Evolutionary conservation across 305 asterid species (phyloP).

Genomic region (Vinca major): DNA sequence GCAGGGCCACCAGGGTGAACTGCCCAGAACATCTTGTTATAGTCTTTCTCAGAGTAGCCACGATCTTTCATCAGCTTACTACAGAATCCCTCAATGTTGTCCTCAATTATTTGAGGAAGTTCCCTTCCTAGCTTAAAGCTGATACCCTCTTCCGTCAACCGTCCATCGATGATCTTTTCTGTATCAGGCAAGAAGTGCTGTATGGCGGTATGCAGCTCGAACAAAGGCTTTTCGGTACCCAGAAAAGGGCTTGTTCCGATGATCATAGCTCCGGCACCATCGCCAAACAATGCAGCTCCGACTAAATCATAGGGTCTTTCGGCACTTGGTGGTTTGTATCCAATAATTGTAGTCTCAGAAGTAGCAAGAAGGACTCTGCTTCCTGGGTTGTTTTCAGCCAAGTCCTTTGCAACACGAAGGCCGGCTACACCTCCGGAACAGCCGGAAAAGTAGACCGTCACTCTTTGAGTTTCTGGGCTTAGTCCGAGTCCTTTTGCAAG

Average conservation of each 20-base stretch:
- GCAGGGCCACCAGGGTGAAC: conserved; percentile 99
- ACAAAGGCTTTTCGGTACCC: conserved; percentile 45
- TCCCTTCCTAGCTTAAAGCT: conserved; percentile 71
- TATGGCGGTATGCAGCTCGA: conserved; percentile 61
- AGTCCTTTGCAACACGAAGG: conserved; percentile 84
- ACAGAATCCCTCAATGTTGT: conserved; percentile 64
- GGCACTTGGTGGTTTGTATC: conserved; percentile 72
- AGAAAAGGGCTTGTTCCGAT: conserved; percentile 49
- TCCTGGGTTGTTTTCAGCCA: conserved; percentile 88
- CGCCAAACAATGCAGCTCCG: conserved; percentile 88
- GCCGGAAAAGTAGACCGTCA: conserved; percentile 81
- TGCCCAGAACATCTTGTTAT: conserved; percentile 78
- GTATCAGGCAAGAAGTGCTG: conserved; percentile 78
- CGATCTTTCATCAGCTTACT: conserved; percentile 38
- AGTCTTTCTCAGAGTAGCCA: conserved; percentile 34
- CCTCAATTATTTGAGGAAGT: conserved; percentile 75
- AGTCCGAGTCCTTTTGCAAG: conserved; percentile 89
- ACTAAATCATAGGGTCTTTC: conserved; percentile 78
- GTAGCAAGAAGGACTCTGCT: conserved; percentile 77
- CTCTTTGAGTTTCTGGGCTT: conserved; percentile 46
- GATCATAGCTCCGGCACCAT: conserved; percentile 91
- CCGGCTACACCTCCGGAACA: conserved; percentile 99
- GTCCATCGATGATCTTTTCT: conserved; percentile 84
- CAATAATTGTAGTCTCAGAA: conserved; percentile 83
- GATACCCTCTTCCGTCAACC: conserved; percentile 81